These are phyloP conservation scores for Fraxinus dipetala DNA, from an alignment of 305 asterid species.

Conservation along the genomic window DNA sequence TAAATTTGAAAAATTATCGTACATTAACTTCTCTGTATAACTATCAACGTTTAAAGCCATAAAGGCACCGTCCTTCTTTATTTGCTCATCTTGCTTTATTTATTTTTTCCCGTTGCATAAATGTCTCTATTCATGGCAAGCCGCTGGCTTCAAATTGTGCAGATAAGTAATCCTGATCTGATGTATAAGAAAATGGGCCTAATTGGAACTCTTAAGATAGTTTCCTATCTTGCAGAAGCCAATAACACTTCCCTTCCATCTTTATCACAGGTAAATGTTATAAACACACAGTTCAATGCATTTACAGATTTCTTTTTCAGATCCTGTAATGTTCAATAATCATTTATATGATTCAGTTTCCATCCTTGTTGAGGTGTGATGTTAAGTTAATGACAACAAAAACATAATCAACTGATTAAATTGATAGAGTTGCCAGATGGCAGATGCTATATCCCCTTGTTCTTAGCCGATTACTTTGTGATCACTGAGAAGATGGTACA, in stretches of 20 bases:
- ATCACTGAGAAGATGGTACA: neutral
- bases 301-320: conserved; percentile 11
- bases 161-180: conserved; percentile 74
- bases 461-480: neutral
- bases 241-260: conserved; percentile 42
- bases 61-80: neutral
- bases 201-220: conserved; percentile 74
- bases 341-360: conserved; percentile 17
- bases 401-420: neutral
- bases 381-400: neutral
- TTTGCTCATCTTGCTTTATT: neutral
- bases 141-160: conserved; percentile 31
- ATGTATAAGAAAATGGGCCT: conserved; percentile 86
- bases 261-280: conserved; percentile 50
- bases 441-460: neutral
- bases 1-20: conserved; percentile 18
- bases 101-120: neutral
- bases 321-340: conserved; percentile 13
- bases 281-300: neutral
- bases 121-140: conserved; percentile 18
- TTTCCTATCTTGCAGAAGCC: conserved; percentile 66
- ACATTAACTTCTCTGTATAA: conserved; percentile 5
- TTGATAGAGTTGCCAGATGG: neutral
- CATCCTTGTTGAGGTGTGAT: neutral
- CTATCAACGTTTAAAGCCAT: conserved; percentile 11